A percentile compares a stretch with the other conserved stretches of the same genome.
These are phyloP conservation scores for Nevesoporus exiguus DNA, from an alignment of 768 basidiomycete genomes.

Conservation along the genomic window DNA sequence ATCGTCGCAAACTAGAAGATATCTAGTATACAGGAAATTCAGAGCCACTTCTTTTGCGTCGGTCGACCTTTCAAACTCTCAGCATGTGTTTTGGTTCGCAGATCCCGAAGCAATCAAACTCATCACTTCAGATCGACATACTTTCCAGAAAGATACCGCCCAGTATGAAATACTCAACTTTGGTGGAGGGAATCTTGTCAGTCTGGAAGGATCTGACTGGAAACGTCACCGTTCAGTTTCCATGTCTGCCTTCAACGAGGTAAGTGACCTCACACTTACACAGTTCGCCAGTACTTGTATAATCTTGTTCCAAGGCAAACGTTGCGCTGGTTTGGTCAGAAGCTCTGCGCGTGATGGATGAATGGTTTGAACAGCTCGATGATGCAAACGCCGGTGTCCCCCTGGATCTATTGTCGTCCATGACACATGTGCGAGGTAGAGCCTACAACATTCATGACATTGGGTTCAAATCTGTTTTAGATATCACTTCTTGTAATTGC, in stretches of 20 bases:
- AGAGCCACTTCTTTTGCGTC: constrained; percentile 40
- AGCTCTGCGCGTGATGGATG: constrained; percentile 36
- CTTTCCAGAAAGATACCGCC: constrained; percentile 40
- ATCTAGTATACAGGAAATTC: constrained; percentile 37
- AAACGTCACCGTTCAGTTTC: constrained; percentile 43
- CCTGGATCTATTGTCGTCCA: constrained; percentile 9
- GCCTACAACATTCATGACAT: neutral
- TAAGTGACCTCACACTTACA: constrained; percentile 3
- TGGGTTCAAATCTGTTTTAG: constrained; percentile 10
- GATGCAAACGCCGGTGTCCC: constrained; percentile 16
- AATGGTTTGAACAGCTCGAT: constrained; percentile 43
- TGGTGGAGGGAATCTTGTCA: constrained; percentile 45
- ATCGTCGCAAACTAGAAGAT: neutral
- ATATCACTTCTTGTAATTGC: constrained; percentile 39
- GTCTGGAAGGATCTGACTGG: constrained; percentile 44
- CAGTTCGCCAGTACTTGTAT: neutral
- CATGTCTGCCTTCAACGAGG: constrained; percentile 52
- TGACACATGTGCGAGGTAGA: constrained; percentile 14
- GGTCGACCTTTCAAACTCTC: constrained; percentile 30
- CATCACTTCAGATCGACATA: constrained; percentile 30
- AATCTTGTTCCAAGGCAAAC: constrained; percentile 34
- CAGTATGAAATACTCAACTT: constrained; percentile 42
- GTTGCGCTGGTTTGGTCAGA: constrained; percentile 49
- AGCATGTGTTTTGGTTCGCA: constrained; percentile 39
- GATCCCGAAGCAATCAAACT: constrained; percentile 42